Evolutionary conservation across 352 stramenopile species (phyloP), one percentile per base, ranked within the genome.

Genomic region (Pythium catenulatum): DNA sequence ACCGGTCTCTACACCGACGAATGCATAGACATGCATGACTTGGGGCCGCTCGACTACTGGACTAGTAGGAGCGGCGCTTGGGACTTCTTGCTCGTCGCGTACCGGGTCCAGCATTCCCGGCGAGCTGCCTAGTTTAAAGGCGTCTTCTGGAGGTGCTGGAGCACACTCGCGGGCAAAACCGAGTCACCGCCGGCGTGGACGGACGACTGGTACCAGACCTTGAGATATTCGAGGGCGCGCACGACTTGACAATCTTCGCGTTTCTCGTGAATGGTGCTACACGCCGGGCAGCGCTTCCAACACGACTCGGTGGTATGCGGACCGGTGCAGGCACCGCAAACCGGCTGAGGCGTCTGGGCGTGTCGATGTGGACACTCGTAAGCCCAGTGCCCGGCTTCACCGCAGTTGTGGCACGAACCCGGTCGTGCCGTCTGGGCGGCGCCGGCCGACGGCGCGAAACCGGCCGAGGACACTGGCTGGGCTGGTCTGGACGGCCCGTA

Each of bases 51-150:
- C 14, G 21, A 17, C 56, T 66, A 17, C 56, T n/a, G n/a, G n/a
- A n/a, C n/a, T n/a, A n/a, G n/a, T n/a, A n/a, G n/a, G n/a, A n/a
- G n/a, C n/a, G n/a, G n/a, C n/a, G n/a, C n/a, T n/a, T n/a, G n/a
- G n/a, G n/a, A n/a, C n/a, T n/a, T n/a, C n/a, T n/a, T n/a, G 83
- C 76, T 77, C 41, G 56, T 27, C 83, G 78, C 76, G 77, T 85
- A 85, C 69, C 80, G 83, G 69, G 43, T 77, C 56, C 83, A 58
- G n/a, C n/a, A n/a, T 61, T 48, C 76, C 66, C 75, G 59, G 69
- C 68, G 68, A 75, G 82, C 68, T 74, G 73, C 76, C 25, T 83
- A 46, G 76, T 89, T 89, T 86, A 75, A 89, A 72, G 30, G n/a
- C n/a, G n/a, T n/a, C n/a, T n/a, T 66, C 34, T 72, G 34, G 36